Evolutionary conservation across 139 green algal genomes (phyloP).

Genomic region (Coelastrella sp.): DNA sequence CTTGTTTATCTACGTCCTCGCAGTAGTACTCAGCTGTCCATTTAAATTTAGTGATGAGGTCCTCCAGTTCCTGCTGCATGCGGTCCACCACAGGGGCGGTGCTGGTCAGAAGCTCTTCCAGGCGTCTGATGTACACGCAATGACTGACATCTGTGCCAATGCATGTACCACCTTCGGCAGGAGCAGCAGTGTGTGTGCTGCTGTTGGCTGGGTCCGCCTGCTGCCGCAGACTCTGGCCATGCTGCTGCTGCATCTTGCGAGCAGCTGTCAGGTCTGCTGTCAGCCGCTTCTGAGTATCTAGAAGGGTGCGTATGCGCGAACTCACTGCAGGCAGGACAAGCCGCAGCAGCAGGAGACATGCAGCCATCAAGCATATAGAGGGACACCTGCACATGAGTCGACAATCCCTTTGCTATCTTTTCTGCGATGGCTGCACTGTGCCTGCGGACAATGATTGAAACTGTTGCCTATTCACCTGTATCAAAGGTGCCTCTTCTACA

Average conservation of each 20-base stretch:
- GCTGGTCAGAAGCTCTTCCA: not conserved
- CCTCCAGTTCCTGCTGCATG: constrained; percentile 19
- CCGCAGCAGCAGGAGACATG: not conserved
- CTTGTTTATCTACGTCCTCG: constrained; percentile 21
- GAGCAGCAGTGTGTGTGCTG: not conserved
- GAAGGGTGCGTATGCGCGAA: constrained; percentile 12
- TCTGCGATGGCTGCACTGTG: not conserved
- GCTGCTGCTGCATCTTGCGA: constrained; percentile 29
- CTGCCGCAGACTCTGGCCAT: not conserved
- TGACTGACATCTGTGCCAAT: not conserved
- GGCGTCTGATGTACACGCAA: not conserved
- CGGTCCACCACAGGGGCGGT: not conserved
- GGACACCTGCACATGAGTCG: not conserved
- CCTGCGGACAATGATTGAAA: not conserved
- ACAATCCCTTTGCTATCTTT: not conserved
- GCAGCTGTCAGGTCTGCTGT: constrained; percentile 11
- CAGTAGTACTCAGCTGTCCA: constrained; percentile 34
- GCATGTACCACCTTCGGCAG: not conserved
- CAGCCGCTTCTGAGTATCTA: constrained; percentile 31
- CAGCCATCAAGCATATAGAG: not conserved
- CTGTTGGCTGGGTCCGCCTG: not conserved
- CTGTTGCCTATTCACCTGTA: not conserved
- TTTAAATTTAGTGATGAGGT: constrained; percentile 6
- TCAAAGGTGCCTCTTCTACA: constrained; percentile 38
- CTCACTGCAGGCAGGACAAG: not conserved